Evolutionary conservation across 306 rosid species (phyloP).

Genomic region (Begonia peltatifolia): DNA sequence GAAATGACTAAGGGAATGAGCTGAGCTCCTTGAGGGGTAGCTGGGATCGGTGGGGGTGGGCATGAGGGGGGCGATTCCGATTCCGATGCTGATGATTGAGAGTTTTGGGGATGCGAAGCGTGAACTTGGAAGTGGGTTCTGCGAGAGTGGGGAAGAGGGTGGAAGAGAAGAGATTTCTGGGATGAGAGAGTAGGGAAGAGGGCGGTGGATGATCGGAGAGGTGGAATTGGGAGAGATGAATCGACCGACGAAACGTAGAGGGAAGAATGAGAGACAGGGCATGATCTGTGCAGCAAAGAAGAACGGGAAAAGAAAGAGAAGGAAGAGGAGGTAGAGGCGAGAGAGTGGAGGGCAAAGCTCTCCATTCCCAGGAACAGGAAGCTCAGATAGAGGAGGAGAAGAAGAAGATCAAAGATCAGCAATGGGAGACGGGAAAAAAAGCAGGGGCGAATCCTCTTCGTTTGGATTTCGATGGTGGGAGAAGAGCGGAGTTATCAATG

Average conservation of each 20-base stretch:
- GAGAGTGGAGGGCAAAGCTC: constrained; percentile 1
- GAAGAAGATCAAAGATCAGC: no score
- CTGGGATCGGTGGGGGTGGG: constrained; percentile 1
- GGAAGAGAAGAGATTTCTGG: background rate
- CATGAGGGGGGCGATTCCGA: background rate
- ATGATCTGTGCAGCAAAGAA: background rate
- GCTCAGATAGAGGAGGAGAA: no score
- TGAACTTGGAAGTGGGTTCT: constrained; percentile 5
- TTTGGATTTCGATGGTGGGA: no score
- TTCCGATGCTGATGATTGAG: background rate
- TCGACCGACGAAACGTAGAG: background rate
- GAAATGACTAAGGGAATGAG: constrained; percentile 45
- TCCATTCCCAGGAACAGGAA: background rate
- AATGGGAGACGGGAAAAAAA: no score
- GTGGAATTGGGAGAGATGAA: background rate
- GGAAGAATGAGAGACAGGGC: background rate
- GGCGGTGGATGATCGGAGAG: background rate
- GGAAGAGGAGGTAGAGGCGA: background rate
- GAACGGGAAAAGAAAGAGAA: background rate
- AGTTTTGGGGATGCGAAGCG: constrained; percentile 20
- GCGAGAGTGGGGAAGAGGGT: background rate
- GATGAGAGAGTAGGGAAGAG: background rate
- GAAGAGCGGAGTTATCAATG: no score
- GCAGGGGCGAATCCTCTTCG: no score
- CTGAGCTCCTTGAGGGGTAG: constrained; percentile 41